A percentile compares a stretch with the other conserved stretches of the same genome.
These are phyloP conservation scores for Diaporthe citri DNA, from an alignment of 2,329 filamentous ascomycete species.

Conservation along the genomic window DNA sequence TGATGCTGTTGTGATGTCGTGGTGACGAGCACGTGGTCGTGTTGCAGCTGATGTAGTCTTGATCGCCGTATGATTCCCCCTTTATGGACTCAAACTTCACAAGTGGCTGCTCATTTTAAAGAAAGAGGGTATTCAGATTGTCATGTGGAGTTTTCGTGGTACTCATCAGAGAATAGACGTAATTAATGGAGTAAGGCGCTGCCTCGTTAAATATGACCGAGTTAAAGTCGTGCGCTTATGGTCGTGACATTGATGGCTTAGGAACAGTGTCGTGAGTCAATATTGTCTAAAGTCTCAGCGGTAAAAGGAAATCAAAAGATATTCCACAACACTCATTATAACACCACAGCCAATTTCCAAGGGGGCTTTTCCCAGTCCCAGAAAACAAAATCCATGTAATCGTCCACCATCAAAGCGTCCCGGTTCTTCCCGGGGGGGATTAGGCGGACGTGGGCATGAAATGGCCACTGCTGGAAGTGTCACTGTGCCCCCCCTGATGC, in stretches of 20 bases:
- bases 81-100: neutral
- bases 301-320: neutral
- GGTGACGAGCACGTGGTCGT: neutral
- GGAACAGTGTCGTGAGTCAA: neutral
- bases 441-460: neutral
- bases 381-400: neutral
- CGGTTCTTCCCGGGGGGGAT: slow-evolving; percentile 11
- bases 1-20: neutral
- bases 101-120: neutral
- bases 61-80: neutral
- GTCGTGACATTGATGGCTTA: neutral
- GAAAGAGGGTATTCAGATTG: neutral
- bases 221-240: neutral
- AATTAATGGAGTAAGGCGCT: neutral
- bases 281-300: neutral
- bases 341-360: neutral
- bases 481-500: neutral
- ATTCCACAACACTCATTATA: neutral
- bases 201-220: neutral
- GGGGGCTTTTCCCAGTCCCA: neutral
- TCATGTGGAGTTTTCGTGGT: neutral
- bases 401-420: slow-evolving; percentile 15
- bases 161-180: neutral
- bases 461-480: neutral
- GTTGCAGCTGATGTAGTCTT: neutral